Evolutionary conservation across 805 yeast species (phyloP), one percentile per base, ranked within the genome.

Genomic region (Lachancea lanzarotensis): DNA sequence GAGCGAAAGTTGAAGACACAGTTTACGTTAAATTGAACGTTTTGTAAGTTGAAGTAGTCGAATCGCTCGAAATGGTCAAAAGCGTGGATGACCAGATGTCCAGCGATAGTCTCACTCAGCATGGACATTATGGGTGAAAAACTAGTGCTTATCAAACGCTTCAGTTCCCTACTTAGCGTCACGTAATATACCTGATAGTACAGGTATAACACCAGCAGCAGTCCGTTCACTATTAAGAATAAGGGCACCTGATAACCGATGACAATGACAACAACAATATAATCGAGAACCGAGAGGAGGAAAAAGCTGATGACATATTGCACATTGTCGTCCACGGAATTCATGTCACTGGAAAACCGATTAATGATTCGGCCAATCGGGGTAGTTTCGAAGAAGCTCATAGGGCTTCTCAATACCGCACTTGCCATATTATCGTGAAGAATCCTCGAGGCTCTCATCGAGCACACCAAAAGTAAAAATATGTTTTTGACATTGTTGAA

Each of bases 81-180:
- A 0, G 96, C 96, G 38, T 83, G 71, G 45, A 89, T 80, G 1
- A 95, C 89, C 39, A 79, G 78, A 18, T 82, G 76, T 11, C 96
- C 96, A 27, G 73, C 74, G 40, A 89, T 66, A 2, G 89, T 80
- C 57, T 89, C 96, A 58, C 85, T 90, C 50, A 89, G 73, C 52
- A 84, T 88, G 0, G 95, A 84, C 68, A 76, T 84, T 15, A 87
- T 79, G 2, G 96, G 96, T 45, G 86, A 78, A 55, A 78, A 74
- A 4, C 91, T 74, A 18, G 79, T 72, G 43, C 84, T 79, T 38
- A 76, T 78, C 42, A 87, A 68, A 55, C 96, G 75, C 59, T 84
- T 85, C 54, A 88, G 69, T 59, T 88, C 95, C 55, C 96, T 74
- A 8, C 89, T 76, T 1, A 87, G 74, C 3, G 79, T 71, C 49